Evolutionary conservation across 2,329 filamentous ascomycete genomes (phyloP).

Genomic region (Colletotrichum siamense): DNA sequence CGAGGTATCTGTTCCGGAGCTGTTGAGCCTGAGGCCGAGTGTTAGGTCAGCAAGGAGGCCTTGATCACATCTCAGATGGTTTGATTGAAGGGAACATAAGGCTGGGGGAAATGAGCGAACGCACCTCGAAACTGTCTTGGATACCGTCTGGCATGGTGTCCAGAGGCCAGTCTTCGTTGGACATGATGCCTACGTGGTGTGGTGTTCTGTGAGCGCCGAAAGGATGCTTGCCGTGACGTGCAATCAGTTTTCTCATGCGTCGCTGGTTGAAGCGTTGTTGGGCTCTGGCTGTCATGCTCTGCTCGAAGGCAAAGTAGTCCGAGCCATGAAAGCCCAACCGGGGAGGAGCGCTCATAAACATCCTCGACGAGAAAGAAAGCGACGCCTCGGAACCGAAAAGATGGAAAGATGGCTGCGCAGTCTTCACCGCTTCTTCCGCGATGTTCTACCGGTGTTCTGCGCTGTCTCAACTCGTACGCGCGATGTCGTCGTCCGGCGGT

Average conservation of each 20-base stretch:
- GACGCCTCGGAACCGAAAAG: neutral
- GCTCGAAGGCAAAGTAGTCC: slow-evolving; percentile 18
- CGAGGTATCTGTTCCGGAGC: slow-evolving; percentile 22
- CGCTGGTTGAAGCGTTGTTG: slow-evolving; percentile 4
- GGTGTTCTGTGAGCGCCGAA: neutral
- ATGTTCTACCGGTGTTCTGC: neutral
- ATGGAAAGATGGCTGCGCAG: neutral
- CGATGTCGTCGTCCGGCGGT: slow-evolving; percentile 19
- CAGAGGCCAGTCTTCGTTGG: slow-evolving; percentile 6
- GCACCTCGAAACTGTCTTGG: slow-evolving; percentile 23
- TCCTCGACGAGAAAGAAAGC: neutral
- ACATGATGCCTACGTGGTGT: slow-evolving; percentile 2
- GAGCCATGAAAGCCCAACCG: slow-evolving; percentile 14
- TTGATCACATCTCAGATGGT: slow-evolving; percentile 18
- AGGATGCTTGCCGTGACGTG: slow-evolving; percentile 6
- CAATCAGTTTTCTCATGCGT: slow-evolving; percentile 9
- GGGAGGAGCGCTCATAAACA: slow-evolving; percentile 22
- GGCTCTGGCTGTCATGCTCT: neutral
- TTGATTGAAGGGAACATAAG: neutral
- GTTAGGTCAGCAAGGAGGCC: neutral
- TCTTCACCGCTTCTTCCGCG: slow-evolving; percentile 10
- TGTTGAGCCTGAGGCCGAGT: slow-evolving; percentile 13
- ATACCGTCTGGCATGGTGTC: neutral
- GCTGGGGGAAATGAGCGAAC: neutral
- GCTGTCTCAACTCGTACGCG: slow-evolving; percentile 10